A percentile compares a stretch with the other conserved stretches of the same genome.
Conservation (phyloP, 2,329 filamentous ascomycete species). For the Pseudogymnoascus sp. region DNA sequence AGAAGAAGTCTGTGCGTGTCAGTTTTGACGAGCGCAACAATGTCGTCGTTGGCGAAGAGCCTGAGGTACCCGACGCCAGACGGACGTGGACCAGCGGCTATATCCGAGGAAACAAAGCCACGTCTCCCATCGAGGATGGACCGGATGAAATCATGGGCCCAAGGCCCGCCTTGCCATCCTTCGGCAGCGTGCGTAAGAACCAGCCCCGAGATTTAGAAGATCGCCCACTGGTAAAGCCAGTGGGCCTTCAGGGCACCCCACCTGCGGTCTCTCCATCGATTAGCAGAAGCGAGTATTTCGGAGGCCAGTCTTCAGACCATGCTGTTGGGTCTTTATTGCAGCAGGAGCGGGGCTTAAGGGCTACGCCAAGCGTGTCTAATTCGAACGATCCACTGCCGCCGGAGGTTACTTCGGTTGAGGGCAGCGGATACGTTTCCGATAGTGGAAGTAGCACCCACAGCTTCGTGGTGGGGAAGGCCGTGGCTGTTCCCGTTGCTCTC, state of each 20-base stretch:
- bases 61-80: slow-evolving; percentile 29
- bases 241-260: slow-evolving; percentile 22
- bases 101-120: slow-evolving; percentile 41
- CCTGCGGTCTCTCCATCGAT: slow-evolving; percentile 18
- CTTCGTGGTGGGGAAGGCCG: slow-evolving; percentile 27
- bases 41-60: slow-evolving; percentile 43
- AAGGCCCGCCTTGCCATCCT: slow-evolving; percentile 63
- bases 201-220: slow-evolving; percentile 42
- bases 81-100: slow-evolving; percentile 45
- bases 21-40: slow-evolving; percentile 69
- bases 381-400: slow-evolving; percentile 59
- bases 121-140: slow-evolving; percentile 45
- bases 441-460: slow-evolving; percentile 37
- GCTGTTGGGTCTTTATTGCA: slow-evolving; percentile 46
- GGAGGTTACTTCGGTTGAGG: slow-evolving; percentile 61
- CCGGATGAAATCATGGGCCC: slow-evolving; percentile 65
- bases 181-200: slow-evolving; percentile 63
- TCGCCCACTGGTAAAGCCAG: slow-evolving; percentile 48
- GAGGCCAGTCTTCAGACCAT: slow-evolving; percentile 47
- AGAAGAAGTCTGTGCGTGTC: slow-evolving; percentile 61
- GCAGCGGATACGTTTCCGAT: slow-evolving; percentile 54
- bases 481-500: slow-evolving; percentile 10
- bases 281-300: slow-evolving; percentile 17
- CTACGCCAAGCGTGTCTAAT: slow-evolving; percentile 47
- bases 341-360: slow-evolving; percentile 41